These are phyloP conservation scores for Phialocephala subalpina DNA, from an alignment of 2,329 filamentous ascomycete species.

Conservation along the genomic window DNA sequence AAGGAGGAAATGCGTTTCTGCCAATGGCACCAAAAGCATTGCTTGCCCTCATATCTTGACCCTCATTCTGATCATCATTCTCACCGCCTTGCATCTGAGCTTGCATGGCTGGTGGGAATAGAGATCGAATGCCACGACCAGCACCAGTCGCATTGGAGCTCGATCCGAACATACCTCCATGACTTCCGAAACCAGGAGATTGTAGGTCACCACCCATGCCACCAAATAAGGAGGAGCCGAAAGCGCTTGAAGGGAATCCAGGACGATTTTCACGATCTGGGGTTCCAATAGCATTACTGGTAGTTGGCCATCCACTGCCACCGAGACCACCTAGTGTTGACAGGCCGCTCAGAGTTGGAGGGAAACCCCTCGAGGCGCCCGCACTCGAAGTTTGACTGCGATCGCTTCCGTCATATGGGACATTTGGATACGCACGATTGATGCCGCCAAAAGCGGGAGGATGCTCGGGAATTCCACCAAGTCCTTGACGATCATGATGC, in stretches of 20 bases:
- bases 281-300: constrained; percentile 68
- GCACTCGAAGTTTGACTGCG: constrained; percentile 93
- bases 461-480: constrained; percentile 61
- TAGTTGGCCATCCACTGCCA: constrained; percentile 52
- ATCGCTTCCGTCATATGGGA: constrained; percentile 72
- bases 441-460: constrained; percentile 61
- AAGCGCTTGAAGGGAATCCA: constrained; percentile 60
- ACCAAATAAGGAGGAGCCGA: constrained; percentile 81
- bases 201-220: constrained; percentile 80
- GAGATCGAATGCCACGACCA: constrained; percentile 77
- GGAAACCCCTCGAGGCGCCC: constrained; percentile 75
- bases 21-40: constrained; percentile 74
- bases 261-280: constrained; percentile 69
- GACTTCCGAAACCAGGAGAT: constrained; percentile 73
- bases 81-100: constrained; percentile 84
- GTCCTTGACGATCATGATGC: constrained; percentile 57
- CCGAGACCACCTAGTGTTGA: constrained; percentile 56
- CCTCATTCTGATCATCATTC: constrained; percentile 65
- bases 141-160: constrained; percentile 60
- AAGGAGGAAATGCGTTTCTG: constrained; percentile 62
- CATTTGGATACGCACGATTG: constrained; percentile 57
- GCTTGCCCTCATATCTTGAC: constrained; percentile 66
- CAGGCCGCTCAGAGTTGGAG: constrained; percentile 64
- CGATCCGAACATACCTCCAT: constrained; percentile 76
- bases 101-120: constrained; percentile 91